These are phyloP conservation scores for Juncus effusus DNA, from an alignment of 176 grass and related monocot genomes.

Conservation along the genomic window DNA sequence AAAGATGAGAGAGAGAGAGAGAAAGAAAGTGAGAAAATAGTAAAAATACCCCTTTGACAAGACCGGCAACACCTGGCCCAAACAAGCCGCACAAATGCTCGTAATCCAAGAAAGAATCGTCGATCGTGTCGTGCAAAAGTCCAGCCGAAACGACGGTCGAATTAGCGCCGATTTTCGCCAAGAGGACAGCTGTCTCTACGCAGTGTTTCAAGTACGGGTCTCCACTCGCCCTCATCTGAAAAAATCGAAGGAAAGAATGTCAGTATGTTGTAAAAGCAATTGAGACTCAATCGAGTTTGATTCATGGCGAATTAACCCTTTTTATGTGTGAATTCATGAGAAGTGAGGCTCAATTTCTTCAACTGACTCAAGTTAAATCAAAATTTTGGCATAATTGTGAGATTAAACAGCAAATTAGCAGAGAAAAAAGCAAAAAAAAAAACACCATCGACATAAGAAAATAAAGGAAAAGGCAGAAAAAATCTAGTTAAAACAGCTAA, in stretches of 20 bases:
- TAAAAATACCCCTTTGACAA: slow-evolving; percentile 83
- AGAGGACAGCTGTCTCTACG: slow-evolving; percentile 72
- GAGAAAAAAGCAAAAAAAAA: too few relatives aligned
- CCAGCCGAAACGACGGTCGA: slow-evolving; percentile 59
- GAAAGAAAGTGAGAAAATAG: slow-evolving; percentile 11
- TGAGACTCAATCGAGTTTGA: background rate
- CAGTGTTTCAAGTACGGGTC: slow-evolving; percentile 91
- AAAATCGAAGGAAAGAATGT: slow-evolving; percentile 14
- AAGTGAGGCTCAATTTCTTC: background rate
- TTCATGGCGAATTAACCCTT: too few relatives aligned
- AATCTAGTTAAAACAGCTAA: background rate
- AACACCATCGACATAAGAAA: slow-evolving; percentile 1
- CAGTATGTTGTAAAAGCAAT: background rate
- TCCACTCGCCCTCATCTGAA: slow-evolving; percentile 73
- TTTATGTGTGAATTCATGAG: background rate
- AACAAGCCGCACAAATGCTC: slow-evolving; percentile 71
- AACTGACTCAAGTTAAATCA: background rate
- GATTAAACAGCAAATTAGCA: background rate
- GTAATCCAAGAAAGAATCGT: slow-evolving; percentile 84
- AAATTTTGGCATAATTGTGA: background rate
- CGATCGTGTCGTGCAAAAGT: slow-evolving; percentile 83
- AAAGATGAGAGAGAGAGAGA: background rate
- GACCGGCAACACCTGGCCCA: slow-evolving; percentile 68
- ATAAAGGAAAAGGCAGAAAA: background rate
- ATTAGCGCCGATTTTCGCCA: slow-evolving; percentile 72